phyloP scores from a whole-genome alignment of 306 rosid genomes.

The Boehmeria nivea region DNA sequence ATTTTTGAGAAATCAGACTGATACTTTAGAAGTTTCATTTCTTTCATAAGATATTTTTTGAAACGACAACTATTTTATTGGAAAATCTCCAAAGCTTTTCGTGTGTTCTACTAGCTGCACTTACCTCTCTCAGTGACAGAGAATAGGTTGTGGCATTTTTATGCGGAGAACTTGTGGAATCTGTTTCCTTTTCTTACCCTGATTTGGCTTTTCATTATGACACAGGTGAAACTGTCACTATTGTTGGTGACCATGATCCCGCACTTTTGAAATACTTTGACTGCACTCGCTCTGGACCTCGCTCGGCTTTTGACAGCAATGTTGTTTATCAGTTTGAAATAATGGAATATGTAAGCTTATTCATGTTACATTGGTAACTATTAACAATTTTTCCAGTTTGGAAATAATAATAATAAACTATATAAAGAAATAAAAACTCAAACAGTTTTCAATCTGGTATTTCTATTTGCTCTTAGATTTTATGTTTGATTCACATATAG shows the following conservation, averaged over 20 bases:
- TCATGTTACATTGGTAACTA: neutral
- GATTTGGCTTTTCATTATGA: neutral
- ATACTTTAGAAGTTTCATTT: too few relatives aligned
- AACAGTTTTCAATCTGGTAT: too few relatives aligned
- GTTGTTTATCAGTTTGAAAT: slow-evolving; percentile 82
- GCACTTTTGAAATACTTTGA: slow-evolving; percentile 73
- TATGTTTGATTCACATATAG: too few relatives aligned
- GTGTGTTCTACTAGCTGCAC: too few relatives aligned
- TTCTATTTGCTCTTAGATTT: too few relatives aligned
- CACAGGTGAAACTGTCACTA: slow-evolving; percentile 82
- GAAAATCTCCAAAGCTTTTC: too few relatives aligned
- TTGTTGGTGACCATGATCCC: slow-evolving; percentile 88
- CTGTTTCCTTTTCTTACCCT: neutral
- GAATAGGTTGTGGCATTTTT: neutral
- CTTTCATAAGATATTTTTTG: too few relatives aligned
- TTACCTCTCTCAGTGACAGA: too few relatives aligned
- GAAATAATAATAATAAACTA: too few relatives aligned
- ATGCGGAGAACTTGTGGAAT: neutral
- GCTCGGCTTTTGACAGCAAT: slow-evolving; percentile 56
- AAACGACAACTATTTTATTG: too few relatives aligned
- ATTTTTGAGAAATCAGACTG: neutral
- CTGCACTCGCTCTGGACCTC: slow-evolving; percentile 66
- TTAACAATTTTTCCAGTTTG: too few relatives aligned
- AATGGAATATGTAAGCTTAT: slow-evolving; percentile 88
- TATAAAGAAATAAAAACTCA: too few relatives aligned